Evolutionary conservation across 2,329 filamentous ascomycete species (phyloP).

Genomic region (Capronia epimyces): DNA sequence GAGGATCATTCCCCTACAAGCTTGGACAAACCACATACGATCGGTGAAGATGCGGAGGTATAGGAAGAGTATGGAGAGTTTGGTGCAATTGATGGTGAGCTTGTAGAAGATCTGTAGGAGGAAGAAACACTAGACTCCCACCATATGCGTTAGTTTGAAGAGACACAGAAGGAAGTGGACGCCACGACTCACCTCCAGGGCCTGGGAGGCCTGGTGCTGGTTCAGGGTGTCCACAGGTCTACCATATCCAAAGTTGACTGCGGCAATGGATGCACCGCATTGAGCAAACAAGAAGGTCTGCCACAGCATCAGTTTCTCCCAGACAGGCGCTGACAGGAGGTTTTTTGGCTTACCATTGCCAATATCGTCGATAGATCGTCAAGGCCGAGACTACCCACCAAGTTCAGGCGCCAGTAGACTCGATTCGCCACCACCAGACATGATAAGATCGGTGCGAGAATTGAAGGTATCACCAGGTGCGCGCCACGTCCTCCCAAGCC

Average conservation of each 20-base stretch:
- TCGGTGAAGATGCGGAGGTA: constrained; percentile 53
- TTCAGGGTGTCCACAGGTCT: constrained; percentile 26
- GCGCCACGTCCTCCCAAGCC: constrained; percentile 25
- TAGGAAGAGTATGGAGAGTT: constrained; percentile 49
- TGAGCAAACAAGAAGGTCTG: constrained; percentile 31
- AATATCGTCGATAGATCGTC: constrained; percentile 32
- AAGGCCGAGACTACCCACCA: constrained; percentile 27
- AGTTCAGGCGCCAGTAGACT: constrained; percentile 27
- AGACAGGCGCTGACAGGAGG: background rate
- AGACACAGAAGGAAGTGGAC: background rate
- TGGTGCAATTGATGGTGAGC: constrained; percentile 42
- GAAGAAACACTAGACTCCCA: constrained; percentile 43
- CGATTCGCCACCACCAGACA: constrained; percentile 29
- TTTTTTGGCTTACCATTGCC: constrained; percentile 27
- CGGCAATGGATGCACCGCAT: constrained; percentile 30
- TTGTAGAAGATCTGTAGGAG: constrained; percentile 51
- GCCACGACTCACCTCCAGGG: constrained; percentile 14
- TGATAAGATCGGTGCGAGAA: constrained; percentile 28
- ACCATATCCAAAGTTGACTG: constrained; percentile 33
- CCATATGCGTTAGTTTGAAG: background rate
- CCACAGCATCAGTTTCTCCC: constrained; percentile 1
- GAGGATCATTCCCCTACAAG: constrained; percentile 40
- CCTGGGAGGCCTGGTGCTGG: constrained; percentile 26
- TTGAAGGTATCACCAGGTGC: constrained; percentile 27
- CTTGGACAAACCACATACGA: constrained; percentile 40